Base-by-base conservation (phyloP, 2,329 filamentous ascomycete genomes). In the Talaromyces sp. region DNA sequence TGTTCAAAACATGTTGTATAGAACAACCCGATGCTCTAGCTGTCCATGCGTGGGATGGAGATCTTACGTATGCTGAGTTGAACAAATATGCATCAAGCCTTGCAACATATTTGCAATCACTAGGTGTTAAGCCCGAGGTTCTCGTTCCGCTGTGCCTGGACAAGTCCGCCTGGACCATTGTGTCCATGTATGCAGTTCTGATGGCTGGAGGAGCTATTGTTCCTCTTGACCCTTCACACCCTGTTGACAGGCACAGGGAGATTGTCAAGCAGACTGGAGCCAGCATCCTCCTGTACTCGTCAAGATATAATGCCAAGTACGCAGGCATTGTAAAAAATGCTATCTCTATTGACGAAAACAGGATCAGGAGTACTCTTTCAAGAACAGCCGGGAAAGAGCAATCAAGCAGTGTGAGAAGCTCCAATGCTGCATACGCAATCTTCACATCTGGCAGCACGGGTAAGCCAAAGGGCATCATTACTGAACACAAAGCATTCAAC, bases 401-500 rank as follows among this genome's bases (percentile, higher is more conserved):
- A 19, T 47, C 65, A 2, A 49, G 58, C 17, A 58, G 62, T 1
- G 68, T 70, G 17, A 68, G 65, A 0, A 69, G 73, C 1, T 70
- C 72, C 15, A 49, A 67, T 40, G 69, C 87, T 2, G 75, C 88
- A 2, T 90, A 88, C 71, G 81, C 88, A 2, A 83, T 90, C 15
- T 87, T 90, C 69, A 85, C 83, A 1, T 84, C 83, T 10, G 84
- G 84, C 0, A 85, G 84, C 8, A 84, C 85, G 0, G 82, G 82
- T 27, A 76, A 73, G 0, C 76, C 76, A 1, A 86, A 86, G 63
- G 88, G 87, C 2, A 84, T 89, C 19, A 84, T 87, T 40, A 86
- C 89, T 61, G 85, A 84, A 1, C 89, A 91, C 67, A 75, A 77
- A 0, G 84, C 87, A 0, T 81, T 89, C 4, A 85, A 86, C 0